Base-by-base conservation (phyloP, 1,284 basidiomycete species). In the Hemileia vastatrix region DNA sequence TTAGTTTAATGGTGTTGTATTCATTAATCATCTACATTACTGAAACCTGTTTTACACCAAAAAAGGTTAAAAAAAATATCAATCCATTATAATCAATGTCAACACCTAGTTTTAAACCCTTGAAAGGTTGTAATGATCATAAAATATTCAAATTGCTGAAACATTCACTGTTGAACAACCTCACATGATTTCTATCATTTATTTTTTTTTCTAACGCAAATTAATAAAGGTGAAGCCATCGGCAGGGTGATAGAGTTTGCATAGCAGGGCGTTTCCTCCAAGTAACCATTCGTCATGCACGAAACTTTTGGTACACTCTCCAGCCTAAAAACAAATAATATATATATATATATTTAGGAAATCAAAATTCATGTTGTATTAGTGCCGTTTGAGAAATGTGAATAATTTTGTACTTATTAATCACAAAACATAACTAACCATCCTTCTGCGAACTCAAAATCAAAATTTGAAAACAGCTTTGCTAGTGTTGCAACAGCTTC, bases 401-500 rank as follows among this genome's bases (percentile, higher is more conserved):
- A n/a, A n/a, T n/a, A n/a, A n/a, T n/a, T n/a, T n/a, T n/a, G 31
- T 4, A 11, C n/a, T 23, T 4, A 36, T 1, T 40, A 3, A 6
- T 15, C 24, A 15, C 4, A 13, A 57, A 48, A 2, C n/a, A 23
- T 15, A 4, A 45, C 53, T n/a, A 21, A 54, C 53, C 53, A 70
- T 4, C 49, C 59, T 0, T 54, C 54, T 1, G 55, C 63, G 48
- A 70, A 69, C 4, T 21, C 15, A 18, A 69, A 27, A 36, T 70
- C 68, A 52, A 64, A 70, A 1, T 57, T 36, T 19, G 53, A 33
- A 2, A 59, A 13, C 40, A 69, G 24, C 11, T 67, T 48, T 3
- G 65, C 58, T 13, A 70, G 59, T 2, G 64, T 65, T 2, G 31
- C 27, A 15, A 63, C 54, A 1, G 63, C 66, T 33, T 70, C 68